A percentile compares a stretch with the other conserved stretches of the same genome.
phyloP scores from a whole-genome alignment of 2,329 filamentous ascomycete species.

The Blumeria graminis region DNA sequence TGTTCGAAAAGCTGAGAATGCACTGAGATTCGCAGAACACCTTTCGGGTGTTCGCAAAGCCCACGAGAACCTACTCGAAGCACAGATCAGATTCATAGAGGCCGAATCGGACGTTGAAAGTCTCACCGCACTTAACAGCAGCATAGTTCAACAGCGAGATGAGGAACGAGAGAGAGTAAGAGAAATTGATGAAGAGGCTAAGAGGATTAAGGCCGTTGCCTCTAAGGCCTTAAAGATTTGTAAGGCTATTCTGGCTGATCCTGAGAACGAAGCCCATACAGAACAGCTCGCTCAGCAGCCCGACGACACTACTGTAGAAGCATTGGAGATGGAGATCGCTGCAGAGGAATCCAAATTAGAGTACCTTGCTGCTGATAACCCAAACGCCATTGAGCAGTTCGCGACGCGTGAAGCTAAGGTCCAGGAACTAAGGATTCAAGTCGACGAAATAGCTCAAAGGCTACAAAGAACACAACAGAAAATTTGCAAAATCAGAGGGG shows the following conservation, averaged over 20 bases:
- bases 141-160: constrained; percentile 29
- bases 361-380: constrained; percentile 56
- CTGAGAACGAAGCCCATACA: constrained; percentile 16
- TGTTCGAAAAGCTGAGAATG: constrained; percentile 29
- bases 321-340: constrained; percentile 48
- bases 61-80: constrained; percentile 41
- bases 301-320: constrained; percentile 28
- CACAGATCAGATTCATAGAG: constrained; percentile 49
- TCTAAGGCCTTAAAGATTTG: constrained; percentile 20
- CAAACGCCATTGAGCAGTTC: constrained; percentile 51
- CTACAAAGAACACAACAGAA: constrained; percentile 29
- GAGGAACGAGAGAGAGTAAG: constrained; percentile 20
- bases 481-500: constrained; percentile 40
- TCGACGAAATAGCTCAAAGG: constrained; percentile 25
- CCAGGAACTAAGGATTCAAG: constrained; percentile 41
- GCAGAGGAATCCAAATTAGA: constrained; percentile 54
- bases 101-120: constrained; percentile 55
- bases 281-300: constrained; percentile 21
- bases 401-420: constrained; percentile 34
- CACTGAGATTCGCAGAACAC: constrained; percentile 28
- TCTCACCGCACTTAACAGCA: constrained; percentile 38
- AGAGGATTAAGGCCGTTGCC: constrained; percentile 17
- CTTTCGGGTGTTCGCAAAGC: constrained; percentile 37
- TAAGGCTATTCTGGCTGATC: constrained; percentile 11
- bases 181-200: constrained; percentile 18